These are phyloP conservation scores for Spathaspora gorwiae DNA, from an alignment of 805 yeast species.

Conservation along the genomic window DNA sequence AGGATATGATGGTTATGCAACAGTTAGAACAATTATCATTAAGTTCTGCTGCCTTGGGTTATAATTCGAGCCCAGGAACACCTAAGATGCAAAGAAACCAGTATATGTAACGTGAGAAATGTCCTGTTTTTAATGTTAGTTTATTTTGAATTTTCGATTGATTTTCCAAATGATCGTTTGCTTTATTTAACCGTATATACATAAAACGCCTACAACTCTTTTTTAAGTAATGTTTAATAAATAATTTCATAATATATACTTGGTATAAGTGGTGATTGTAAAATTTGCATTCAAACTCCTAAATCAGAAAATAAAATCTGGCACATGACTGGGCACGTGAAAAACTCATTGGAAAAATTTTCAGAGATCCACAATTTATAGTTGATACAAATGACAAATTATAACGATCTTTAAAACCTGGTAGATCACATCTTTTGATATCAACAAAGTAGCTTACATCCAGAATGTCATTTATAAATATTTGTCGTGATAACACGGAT, in stretches of 20 bases:
- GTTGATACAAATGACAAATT: no score
- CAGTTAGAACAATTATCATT: constrained; percentile 44
- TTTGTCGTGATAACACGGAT: constrained; percentile 94
- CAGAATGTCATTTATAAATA: constrained; percentile 80
- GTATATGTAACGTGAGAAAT: constrained; percentile 12
- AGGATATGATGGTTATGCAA: constrained; percentile 36
- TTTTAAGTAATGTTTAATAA: neutral
- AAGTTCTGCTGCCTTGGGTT: constrained; percentile 45
- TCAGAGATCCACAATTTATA: neutral
- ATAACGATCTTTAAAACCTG: no score
- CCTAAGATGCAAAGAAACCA: constrained; percentile 23
- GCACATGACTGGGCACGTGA: neutral
- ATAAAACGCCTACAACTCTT: no score
- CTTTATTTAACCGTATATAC: no score
- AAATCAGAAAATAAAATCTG: no score
- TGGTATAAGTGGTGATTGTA: no score
- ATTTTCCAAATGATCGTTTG: no score
- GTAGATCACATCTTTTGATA: no score
- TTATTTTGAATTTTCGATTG: no score
- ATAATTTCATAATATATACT: no score
- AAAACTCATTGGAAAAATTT: neutral
- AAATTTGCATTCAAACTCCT: no score
- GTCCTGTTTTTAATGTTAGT: no score
- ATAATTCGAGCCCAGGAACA: constrained; percentile 41
- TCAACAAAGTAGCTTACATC: neutral